These are phyloP conservation scores for Aspergillus diversus DNA, from an alignment of 495 filamentous ascomycete species.

Conservation along the genomic window DNA sequence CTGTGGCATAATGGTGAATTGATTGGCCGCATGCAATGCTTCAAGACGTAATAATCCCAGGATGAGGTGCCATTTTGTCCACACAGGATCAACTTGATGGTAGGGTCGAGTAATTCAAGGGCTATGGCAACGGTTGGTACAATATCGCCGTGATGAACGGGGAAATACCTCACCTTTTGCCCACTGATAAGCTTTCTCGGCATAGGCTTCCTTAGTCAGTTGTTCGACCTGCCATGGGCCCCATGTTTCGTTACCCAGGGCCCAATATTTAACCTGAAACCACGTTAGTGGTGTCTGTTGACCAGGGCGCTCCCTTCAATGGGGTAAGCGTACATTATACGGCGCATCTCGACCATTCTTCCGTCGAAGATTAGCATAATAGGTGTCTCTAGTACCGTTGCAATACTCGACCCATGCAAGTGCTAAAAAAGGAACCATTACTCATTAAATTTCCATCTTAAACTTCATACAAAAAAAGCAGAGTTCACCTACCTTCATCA, in stretches of 20 bases:
- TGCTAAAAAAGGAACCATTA: conserved; percentile 36
- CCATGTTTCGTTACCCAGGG: conserved; percentile 76
- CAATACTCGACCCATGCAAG: conserved; percentile 83
- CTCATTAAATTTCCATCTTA: background rate
- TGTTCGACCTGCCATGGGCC: conserved; percentile 82
- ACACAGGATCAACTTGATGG: conserved; percentile 67
- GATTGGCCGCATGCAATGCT: conserved; percentile 56
- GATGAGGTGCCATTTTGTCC: conserved; percentile 66
- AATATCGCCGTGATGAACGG: background rate
- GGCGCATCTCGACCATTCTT: conserved; percentile 72
- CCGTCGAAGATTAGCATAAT: conserved; percentile 77
- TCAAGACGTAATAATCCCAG: conserved; percentile 77
- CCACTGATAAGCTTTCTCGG: conserved; percentile 78
- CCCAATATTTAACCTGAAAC: conserved; percentile 63
- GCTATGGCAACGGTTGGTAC: conserved; percentile 40
- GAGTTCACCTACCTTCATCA: conserved; percentile 62
- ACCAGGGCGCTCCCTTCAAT: background rate
- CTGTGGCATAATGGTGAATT: conserved; percentile 45
- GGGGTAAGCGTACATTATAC: conserved; percentile 61
- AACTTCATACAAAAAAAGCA: background rate
- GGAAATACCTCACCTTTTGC: conserved; percentile 55
- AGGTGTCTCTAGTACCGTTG: conserved; percentile 70
- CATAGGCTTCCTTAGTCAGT: conserved; percentile 74
- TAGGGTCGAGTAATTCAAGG: conserved; percentile 73
- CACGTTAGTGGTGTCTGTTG: conserved; percentile 18